Evolutionary conservation across 2,329 filamentous ascomycete species (phyloP), one percentile per base, ranked within the genome.

Genomic region (Malbranchea cinnamomea): DNA sequence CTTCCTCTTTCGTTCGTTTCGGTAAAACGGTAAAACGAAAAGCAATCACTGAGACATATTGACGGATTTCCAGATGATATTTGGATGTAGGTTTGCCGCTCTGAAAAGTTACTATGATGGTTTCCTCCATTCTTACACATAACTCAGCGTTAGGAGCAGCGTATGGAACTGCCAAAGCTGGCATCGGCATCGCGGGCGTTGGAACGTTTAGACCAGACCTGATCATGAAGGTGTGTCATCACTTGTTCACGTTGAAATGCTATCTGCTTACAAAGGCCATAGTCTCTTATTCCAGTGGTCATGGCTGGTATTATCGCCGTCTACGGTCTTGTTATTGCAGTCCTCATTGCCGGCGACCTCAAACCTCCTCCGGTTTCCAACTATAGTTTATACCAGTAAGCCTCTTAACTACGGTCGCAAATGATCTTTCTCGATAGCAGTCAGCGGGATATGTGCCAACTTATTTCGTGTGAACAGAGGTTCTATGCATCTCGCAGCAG

Each of bases 251-350:
- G 9, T 14, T 19, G 13, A 6, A 10, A 24, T 4, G 26, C 18
- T 16, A 9, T 6, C 6, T 6, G 10, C 11, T 23, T 6, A 50
- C 37, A 21, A 12, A 13, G 10, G 12, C 11, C 18, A 30, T 39
- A 64, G 60, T 64, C 60, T 19, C 49, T 65, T 26, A 62, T 65
- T 30, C 61, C 61, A 17, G 61, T 65, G 31, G 60, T 98, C 65
- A 98, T 98, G 89, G 92, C 89, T 46, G 89, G 89, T 72, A 98
- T 98, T 53, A 83, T 98, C 49, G 89, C 89, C 35, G 89, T 98
- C 43, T 98, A 98, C 62, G 82, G 85, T 30, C 79, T 98, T 45
- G 89, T 98, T 48, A 85, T 98, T 44, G 80, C 87, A 11, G 89
- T 98, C 49, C 72, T 98, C 44, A 98, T 98, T 54, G 82, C 84